Base-by-base conservation (phyloP, 768 basidiomycete species). In the Multifurca ochricompacta region DNA sequence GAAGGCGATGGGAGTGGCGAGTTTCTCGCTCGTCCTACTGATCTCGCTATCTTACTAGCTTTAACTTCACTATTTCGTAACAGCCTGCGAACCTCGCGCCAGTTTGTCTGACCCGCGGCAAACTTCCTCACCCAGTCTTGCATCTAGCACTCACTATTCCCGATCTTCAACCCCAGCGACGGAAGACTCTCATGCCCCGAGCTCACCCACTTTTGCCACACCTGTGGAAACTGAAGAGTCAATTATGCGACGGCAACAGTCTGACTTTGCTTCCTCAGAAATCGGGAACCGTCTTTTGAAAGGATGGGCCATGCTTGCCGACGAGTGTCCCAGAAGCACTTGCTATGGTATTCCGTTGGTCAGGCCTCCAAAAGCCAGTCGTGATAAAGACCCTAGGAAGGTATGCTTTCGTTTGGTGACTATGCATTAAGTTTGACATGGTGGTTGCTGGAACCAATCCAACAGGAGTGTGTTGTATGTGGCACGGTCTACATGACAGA, bases 241-340 rank as follows among this genome's bases (percentile, higher is more conserved):
- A 21, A 70, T 81, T 21, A 79, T 78, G 32, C 77, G 91, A 28
- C 80, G 91, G 49, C 81, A 83, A 55, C 90, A 92, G 67, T 89
- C 87, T 2, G 90, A 93, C 65, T 70, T 68, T 36, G 91, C 91
- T 14, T 88, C 89, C 3, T 69, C 81, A 47, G 85, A 86, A 63
- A 87, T 93, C 28, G 91, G 87, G 40, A 83, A 79, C 58, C 77
- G 81, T 23, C 72, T 93, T 55, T 69, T 93, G 42, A 82, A 80
- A 62, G 91, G 87, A 36, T 93, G 88, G 87, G 81, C 91, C 0
- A 88, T 93, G 86, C 74, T 93, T n/a, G 87, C 77, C 21, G 88
- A 92, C 34, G 88, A 91, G 69, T 93, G 91, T 64, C 79, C 81
- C 0, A 85, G 79, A 61, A 60, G 65, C 4, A 66, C 69, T 21